These are phyloP conservation scores for Ganoderma multipileum DNA, from an alignment of 1,284 basidiomycete species.

Conservation along the genomic window DNA sequence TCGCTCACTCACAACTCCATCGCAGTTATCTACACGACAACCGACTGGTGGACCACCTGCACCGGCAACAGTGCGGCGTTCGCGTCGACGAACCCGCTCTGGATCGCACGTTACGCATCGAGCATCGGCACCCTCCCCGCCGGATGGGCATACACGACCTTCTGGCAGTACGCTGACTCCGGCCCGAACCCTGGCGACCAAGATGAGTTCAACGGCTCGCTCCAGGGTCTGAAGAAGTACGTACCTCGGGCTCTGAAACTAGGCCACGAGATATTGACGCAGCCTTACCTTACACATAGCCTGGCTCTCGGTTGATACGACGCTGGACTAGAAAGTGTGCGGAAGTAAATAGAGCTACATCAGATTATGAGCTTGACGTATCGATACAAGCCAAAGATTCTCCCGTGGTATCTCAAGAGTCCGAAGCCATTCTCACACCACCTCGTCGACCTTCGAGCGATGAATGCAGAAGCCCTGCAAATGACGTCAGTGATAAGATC, in stretches of 20 bases:
- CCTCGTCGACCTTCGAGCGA: slow-evolving; percentile 90
- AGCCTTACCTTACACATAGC: not conserved
- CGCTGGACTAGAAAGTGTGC: not conserved
- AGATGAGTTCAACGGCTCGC: slow-evolving; percentile 59
- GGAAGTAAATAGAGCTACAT: slow-evolving; percentile 7
- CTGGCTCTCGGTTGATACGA: slow-evolving; percentile 14
- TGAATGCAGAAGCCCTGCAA: slow-evolving; percentile 88
- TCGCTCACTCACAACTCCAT: not conserved
- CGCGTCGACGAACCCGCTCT: slow-evolving; percentile 57
- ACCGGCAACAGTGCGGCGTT: slow-evolving; percentile 64
- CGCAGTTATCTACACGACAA: slow-evolving; percentile 66
- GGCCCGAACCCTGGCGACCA: slow-evolving; percentile 62
- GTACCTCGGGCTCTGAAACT: slow-evolving; percentile 9
- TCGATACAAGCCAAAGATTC: slow-evolving; percentile 3
- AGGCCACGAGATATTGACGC: not conserved
- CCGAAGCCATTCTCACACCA: slow-evolving; percentile 45
- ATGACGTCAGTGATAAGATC: not conserved
- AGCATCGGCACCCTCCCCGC: slow-evolving; percentile 59
- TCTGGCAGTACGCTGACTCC: slow-evolving; percentile 69
- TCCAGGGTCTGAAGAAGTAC: slow-evolving; percentile 42
- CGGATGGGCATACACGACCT: slow-evolving; percentile 61
- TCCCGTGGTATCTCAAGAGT: not conserved
- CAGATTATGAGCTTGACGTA: not conserved
- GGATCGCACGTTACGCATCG: slow-evolving; percentile 62
- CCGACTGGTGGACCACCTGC: slow-evolving; percentile 73